These are phyloP conservation scores for Magnolia kwangsiensis DNA, from an alignment of 164 flowering plant species.

Conservation along the genomic window DNA sequence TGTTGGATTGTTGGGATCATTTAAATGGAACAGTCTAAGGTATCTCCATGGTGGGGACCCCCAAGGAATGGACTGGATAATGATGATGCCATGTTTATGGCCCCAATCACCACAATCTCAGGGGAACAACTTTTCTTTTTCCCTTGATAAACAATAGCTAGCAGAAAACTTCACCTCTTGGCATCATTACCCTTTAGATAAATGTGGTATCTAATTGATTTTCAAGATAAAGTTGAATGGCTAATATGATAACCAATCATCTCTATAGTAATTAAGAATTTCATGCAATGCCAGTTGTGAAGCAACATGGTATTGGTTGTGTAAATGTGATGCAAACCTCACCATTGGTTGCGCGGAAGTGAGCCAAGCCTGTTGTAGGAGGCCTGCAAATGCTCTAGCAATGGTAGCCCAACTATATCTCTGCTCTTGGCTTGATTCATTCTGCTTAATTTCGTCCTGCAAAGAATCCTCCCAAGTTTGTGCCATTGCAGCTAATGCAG, in stretches of 20 bases:
- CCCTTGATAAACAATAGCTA: neutral
- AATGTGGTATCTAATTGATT: neutral
- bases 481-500: conserved; percentile 62
- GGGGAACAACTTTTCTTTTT: neutral
- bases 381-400: conserved; percentile 47
- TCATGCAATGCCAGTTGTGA: neutral
- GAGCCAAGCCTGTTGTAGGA: conserved; percentile 71
- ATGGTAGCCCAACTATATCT: conserved; percentile 38
- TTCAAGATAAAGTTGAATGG: neutral
- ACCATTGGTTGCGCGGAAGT: conserved; percentile 31
- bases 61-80: neutral
- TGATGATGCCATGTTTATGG: neutral
- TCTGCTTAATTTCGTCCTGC: conserved; percentile 46
- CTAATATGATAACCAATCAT: neutral
- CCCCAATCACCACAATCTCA: neutral
- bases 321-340: conserved; percentile 25
- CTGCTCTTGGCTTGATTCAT: conserved; percentile 35
- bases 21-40: neutral
- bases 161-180: neutral
- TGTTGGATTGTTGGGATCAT: neutral
- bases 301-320: neutral
- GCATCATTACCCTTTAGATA: neutral
- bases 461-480: conserved; percentile 52
- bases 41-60: no score
- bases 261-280: neutral